phyloP scores from a whole-genome alignment of 306 rosid genomes.

The cucumber (Cucumis sativus) region Cucumber_9930_V3 NC_026659.2:21538501-21539000 shows the following conservation, averaged over 20 bases:
- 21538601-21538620: neutral
- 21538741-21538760: too few species aligned
- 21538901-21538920: too few species aligned
- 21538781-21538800: too few species aligned
- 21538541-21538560: neutral
- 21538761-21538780: too few species aligned
- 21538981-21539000: conserved; percentile 27
- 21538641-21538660: neutral
- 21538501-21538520: neutral
- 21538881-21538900: too few species aligned
- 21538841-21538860: too few species aligned
- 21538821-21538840: too few species aligned
- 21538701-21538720: conserved; percentile 2
- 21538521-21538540: neutral
- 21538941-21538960: conserved; percentile 16
- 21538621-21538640: neutral
- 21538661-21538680: neutral
- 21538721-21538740: neutral
- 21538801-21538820: too few species aligned
- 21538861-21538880: too few species aligned
- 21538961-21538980: conserved; percentile 14
- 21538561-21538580: neutral
- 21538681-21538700: neutral
- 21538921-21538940: conserved; percentile 20
- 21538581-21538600: neutral